These are phyloP conservation scores for Hanseniaspora singularis DNA, from an alignment of 805 yeast species.

Conservation along the genomic window DNA sequence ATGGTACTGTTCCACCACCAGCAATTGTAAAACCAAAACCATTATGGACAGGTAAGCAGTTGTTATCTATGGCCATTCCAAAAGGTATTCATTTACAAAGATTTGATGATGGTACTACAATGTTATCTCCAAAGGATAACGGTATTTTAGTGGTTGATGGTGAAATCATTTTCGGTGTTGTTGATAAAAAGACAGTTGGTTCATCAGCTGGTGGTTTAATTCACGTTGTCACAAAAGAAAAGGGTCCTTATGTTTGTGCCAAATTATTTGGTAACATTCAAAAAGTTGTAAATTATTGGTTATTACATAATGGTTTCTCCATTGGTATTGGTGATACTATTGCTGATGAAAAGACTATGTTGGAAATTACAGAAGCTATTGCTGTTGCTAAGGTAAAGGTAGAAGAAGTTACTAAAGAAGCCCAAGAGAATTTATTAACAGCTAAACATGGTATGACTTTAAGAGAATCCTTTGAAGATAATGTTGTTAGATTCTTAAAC, in stretches of 20 bases:
- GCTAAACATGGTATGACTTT: slow-evolving; percentile 99
- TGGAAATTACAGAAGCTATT: slow-evolving; percentile 82
- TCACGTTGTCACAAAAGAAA: slow-evolving; percentile 94
- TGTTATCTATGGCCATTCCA: slow-evolving; percentile 85
- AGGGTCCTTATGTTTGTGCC: slow-evolving; percentile 85
- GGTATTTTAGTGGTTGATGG: slow-evolving; percentile 96
- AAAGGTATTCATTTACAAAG: slow-evolving; percentile 90
- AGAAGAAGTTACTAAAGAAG: slow-evolving; percentile 83
- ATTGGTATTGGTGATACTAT: slow-evolving; percentile 99
- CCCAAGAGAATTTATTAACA: slow-evolving; percentile 74
- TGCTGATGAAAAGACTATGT: slow-evolving; percentile 95
- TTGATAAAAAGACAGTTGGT: slow-evolving; percentile 95
- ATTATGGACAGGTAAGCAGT: slow-evolving; percentile 94
- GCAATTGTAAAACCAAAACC: slow-evolving; percentile 91
- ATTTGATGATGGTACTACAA: slow-evolving; percentile 78
- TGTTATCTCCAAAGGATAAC: slow-evolving; percentile 75
- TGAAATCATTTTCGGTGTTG: slow-evolving; percentile 94
- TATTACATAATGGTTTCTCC: slow-evolving; percentile 91
- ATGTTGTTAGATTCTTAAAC: slow-evolving; percentile 85
- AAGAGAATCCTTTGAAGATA: slow-evolving; percentile 95
- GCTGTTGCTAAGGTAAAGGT: slow-evolving; percentile 88
- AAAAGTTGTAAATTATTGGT: slow-evolving; percentile 92
- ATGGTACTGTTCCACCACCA: slow-evolving; percentile 93
- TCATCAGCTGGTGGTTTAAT: slow-evolving; percentile 96
- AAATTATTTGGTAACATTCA: slow-evolving; percentile 83